phyloP scores from a whole-genome alignment of 768 basidiomycete species.

The Agaricus blazei region DNA sequence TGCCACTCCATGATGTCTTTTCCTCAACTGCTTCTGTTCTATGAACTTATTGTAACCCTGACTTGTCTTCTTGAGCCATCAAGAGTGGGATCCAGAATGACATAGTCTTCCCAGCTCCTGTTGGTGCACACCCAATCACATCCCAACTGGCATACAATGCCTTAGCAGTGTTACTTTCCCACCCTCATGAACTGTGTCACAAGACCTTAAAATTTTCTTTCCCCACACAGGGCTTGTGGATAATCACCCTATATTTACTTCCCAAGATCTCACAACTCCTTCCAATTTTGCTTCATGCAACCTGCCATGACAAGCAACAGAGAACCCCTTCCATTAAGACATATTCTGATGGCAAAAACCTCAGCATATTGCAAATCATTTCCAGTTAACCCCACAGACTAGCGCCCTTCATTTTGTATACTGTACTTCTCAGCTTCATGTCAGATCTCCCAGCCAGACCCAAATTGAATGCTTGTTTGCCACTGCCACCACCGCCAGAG shows the following conservation, averaged over 20 bases:
- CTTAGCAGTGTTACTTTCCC: not conserved
- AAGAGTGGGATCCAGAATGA: no score
- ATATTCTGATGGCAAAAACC: not conserved
- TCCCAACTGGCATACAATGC: no score
- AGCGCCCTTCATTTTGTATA: not conserved
- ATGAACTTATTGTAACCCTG: no score
- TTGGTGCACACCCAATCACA: no score
- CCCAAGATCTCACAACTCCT: not conserved
- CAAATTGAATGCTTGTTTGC: not conserved
- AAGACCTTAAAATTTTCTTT: constrained; percentile 5
- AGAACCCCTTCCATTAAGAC: not conserved
- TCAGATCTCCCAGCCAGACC: not conserved
- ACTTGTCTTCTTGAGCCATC: no score
- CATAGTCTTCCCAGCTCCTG: no score
- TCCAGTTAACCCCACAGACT: not conserved
- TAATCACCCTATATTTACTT: not conserved
- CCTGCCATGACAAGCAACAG: not conserved
- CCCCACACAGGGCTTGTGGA: not conserved
- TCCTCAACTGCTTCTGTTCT: no score
- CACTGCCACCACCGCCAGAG: constrained; percentile 3
- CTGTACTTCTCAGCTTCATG: not conserved
- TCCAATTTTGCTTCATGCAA: not conserved
- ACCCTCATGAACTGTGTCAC: constrained; percentile 1
- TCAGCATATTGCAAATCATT: not conserved
- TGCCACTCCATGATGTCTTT: no score